Conservation (phyloP, 2,329 filamentous ascomycete genomes). For the Blumeria hordei region DNA sequence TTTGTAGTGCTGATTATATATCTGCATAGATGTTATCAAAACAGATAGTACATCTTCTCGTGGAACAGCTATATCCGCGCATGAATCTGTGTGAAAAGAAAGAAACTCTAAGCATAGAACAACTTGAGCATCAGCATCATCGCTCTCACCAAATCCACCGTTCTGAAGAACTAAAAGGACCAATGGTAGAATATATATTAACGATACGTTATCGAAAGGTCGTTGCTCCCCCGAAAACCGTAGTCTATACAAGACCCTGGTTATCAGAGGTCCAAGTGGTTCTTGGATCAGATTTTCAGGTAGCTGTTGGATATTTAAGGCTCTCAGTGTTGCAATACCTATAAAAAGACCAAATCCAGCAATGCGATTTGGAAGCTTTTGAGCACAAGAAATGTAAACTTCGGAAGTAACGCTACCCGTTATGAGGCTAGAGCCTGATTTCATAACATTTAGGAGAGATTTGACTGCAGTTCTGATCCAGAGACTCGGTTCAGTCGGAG, state of each 20-base stretch:
- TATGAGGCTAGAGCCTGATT: constrained; percentile 58
- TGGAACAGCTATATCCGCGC: constrained; percentile 50
- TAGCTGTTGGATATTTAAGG: constrained; percentile 49
- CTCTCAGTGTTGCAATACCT: constrained; percentile 64
- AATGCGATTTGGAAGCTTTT: constrained; percentile 46
- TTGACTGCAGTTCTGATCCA: constrained; percentile 74
- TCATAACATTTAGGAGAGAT: constrained; percentile 47
- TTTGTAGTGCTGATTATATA: constrained; percentile 83
- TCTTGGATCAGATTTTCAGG: constrained; percentile 52
- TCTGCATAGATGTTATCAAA: constrained; percentile 64
- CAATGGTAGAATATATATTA: constrained; percentile 71
- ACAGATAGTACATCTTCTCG: constrained; percentile 46
- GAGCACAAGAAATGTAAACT: constrained; percentile 58
- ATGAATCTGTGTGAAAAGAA: constrained; percentile 66
- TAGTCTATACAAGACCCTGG: constrained; percentile 70
- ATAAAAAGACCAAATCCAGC: constrained; percentile 61
- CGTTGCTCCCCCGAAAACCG: constrained; percentile 79
- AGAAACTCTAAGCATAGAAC: constrained; percentile 74
- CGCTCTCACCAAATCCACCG: constrained; percentile 52
- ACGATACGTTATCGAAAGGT: constrained; percentile 70
- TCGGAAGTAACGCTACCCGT: constrained; percentile 57
- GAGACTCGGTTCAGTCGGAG: constrained; percentile 64
- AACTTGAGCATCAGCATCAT: constrained; percentile 74
- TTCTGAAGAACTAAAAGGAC: constrained; percentile 55
- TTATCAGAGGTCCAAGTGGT: constrained; percentile 62